Evolutionary conservation across 805 yeast genomes (phyloP).

Genomic region (Starmerella floricola): DNA sequence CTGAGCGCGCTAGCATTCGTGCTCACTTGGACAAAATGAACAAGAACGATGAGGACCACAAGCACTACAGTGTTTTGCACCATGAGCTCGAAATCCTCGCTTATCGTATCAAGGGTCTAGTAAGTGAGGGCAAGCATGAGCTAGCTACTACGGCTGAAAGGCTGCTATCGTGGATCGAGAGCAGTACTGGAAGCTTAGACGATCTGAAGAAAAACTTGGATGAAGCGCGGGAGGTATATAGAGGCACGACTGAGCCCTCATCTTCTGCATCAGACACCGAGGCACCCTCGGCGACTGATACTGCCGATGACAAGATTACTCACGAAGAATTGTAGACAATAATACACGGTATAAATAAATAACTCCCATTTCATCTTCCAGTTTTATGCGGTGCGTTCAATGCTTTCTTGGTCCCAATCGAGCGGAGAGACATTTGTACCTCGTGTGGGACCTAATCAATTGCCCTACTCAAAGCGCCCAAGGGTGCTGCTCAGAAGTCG

Average conservation of each 20-base stretch:
- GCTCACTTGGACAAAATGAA: slow-evolving; percentile 43
- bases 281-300: background rate
- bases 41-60: slow-evolving; percentile 43
- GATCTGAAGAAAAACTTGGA: slow-evolving; percentile 16
- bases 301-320: background rate
- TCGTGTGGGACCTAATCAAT: no score
- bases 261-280: background rate
- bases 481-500: no score
- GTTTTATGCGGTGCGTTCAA: no score
- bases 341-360: no score
- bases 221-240: slow-evolving; percentile 14
- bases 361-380: background rate
- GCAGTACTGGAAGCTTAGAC: slow-evolving; percentile 11
- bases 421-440: no score
- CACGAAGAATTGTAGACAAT: slow-evolving; percentile 6
- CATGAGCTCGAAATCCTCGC: slow-evolving; percentile 64
- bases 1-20: slow-evolving; percentile 37
- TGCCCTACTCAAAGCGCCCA: no score
- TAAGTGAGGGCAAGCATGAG: slow-evolving; percentile 10
- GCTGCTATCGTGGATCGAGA: slow-evolving; percentile 20
- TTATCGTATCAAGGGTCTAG: slow-evolving; percentile 48
- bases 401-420: no score
- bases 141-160: slow-evolving; percentile 10
- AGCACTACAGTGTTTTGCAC: slow-evolving; percentile 42
- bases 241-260: slow-evolving; percentile 1